Base-by-base conservation (phyloP, 495 filamentous ascomycete genomes). In the Neurospora sp. region DNA sequence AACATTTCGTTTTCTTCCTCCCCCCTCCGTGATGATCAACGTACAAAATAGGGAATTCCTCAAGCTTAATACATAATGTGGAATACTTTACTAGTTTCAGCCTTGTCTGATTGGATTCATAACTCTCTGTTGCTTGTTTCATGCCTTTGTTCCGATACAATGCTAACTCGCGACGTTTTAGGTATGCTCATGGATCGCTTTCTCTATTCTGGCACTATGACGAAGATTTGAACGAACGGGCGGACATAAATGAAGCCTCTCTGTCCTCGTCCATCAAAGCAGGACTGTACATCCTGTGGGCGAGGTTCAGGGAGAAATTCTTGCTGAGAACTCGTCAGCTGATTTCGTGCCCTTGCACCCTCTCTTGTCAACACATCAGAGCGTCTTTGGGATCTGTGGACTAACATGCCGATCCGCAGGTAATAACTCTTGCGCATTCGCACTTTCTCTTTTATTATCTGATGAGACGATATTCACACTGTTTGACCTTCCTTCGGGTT, bases 241-340 rank as follows among this genome's bases (percentile, higher is more conserved):
- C 94, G 94, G 94, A 94, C 94, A 96, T 90, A 97, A 79, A 88
- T 86, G 89, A 92, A 89, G 88, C 88, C 87, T 82, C 83, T 78
- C 81, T 79, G 84, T 82, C 82, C 83, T 85, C 85, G 85, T 88
- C 89, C 84, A 81, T 83, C 87, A 89, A 89, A 86, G 87, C 87
- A 89, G 90, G 88, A 71, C 88, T 96, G 94, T 93, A 97, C 94
- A 91, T 90, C 90, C 89, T 90, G 92, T 89, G 90, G 86, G 89
- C 83, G 88, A 86, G 84, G 84, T 80, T 80, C 79, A 77, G 78
- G 83, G 83, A 87, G 90, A 90, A 88, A 85, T 92, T 92, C 90
- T 94, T 97, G 94, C 91, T 97, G 94, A 97, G 90, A 96, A 88
- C 84, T 96, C 94, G 93, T 96, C 92, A 92, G 82, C 94, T 97